Conservation (phyloP, 2,329 filamentous ascomycete species). For the Penicillium sp. region DNA sequence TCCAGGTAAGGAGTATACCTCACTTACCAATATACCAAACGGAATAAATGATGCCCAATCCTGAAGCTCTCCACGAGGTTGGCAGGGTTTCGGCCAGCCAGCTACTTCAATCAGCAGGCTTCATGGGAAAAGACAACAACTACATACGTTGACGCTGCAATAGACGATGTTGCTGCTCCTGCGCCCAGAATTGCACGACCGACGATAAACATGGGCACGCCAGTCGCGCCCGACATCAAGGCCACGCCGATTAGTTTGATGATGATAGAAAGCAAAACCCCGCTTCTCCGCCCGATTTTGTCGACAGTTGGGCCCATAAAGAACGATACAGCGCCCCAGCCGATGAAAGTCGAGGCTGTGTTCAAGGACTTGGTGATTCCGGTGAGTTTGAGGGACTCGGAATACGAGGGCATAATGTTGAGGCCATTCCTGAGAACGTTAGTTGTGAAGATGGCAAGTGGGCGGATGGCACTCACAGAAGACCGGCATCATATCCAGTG, state of each 20-base stretch:
- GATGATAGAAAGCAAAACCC: not conserved
- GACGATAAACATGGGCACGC: constrained; percentile 50
- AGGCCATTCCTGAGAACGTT: constrained; percentile 10
- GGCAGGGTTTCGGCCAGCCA: not conserved
- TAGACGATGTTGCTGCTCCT: constrained; percentile 40
- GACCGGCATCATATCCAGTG: constrained; percentile 11
- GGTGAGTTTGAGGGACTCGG: constrained; percentile 17
- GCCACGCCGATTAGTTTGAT: not conserved
- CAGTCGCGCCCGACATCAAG: constrained; percentile 8
- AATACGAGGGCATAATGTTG: constrained; percentile 17
- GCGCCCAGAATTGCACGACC: constrained; percentile 48
- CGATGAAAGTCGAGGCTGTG: constrained; percentile 5
- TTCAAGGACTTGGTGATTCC: constrained; percentile 15
- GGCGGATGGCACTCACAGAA: not conserved
- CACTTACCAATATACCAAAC: not conserved
- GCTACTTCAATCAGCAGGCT: not conserved
- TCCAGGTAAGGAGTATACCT: not conserved
- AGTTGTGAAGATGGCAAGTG: not conserved
- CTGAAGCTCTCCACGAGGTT: not conserved
- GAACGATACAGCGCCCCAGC: constrained; percentile 40
- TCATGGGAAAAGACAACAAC: constrained; percentile 31
- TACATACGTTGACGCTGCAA: constrained; percentile 46
- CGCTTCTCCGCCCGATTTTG: constrained; percentile 39
- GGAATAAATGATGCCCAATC: not conserved
- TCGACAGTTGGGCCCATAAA: constrained; percentile 43